phyloP scores from a whole-genome alignment of 192 early-diverging fungal species.

The Paraglomus occultum region DNA sequence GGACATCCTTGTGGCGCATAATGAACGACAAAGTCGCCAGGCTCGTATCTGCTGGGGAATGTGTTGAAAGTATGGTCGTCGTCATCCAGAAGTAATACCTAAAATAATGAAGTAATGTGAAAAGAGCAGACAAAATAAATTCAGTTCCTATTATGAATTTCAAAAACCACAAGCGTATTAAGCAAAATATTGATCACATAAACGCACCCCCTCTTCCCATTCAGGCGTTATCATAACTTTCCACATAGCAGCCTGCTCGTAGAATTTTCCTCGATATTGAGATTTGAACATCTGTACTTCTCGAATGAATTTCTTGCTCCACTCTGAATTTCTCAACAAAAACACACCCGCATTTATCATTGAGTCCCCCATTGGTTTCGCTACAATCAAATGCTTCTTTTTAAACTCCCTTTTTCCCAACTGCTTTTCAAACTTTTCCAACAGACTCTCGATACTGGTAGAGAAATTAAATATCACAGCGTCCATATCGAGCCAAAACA shows the following conservation, averaged over 20 bases:
- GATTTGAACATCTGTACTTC: constrained; percentile 39
- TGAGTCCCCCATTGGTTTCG: constrained; percentile 42
- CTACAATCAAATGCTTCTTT: constrained; percentile 49
- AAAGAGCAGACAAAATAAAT: constrained; percentile 16
- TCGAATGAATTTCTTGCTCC: constrained; percentile 47
- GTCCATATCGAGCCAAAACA: constrained; percentile 66
- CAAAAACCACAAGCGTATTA: background rate
- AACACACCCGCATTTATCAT: constrained; percentile 63
- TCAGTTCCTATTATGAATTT: background rate
- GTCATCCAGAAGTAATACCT: constrained; percentile 42
- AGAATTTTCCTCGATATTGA: constrained; percentile 43
- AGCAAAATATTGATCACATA: background rate
- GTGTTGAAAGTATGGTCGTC: constrained; percentile 60
- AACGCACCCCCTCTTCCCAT: constrained; percentile 35
- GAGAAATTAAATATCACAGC: constrained; percentile 50
- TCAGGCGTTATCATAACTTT: constrained; percentile 44
- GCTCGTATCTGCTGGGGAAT: constrained; percentile 45
- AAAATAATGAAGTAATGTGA: constrained; percentile 8
- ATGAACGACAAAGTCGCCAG: constrained; percentile 57
- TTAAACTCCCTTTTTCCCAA: constrained; percentile 32
- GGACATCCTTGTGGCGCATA: constrained; percentile 59
- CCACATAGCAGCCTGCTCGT: constrained; percentile 61
- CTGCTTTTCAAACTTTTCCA: constrained; percentile 36
- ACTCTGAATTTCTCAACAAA: constrained; percentile 55
- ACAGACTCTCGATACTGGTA: constrained; percentile 39